Evolutionary conservation across 1,139 yeast species (phyloP), one percentile per base, ranked within the genome.

Genomic region (Pichia sp.): DNA sequence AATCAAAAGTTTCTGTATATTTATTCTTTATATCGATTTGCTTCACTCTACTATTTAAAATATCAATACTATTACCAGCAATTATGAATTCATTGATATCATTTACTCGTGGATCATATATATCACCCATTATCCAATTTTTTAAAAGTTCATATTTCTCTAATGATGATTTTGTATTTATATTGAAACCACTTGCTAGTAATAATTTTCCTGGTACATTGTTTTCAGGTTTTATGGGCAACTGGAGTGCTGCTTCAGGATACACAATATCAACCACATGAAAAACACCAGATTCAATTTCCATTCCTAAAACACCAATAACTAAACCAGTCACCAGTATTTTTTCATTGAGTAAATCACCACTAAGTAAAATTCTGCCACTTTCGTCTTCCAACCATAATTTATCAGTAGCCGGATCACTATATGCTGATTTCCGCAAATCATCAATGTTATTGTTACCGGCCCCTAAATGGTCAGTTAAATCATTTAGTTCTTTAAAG

Each of bases 381-480:
- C 92, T 82, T 61, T 90, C 97, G 65, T 94, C 98, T 64, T 92
- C 98, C 40, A 94, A 64, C 82, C 83, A 79, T 23, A 86, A 59
- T 51, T 71, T 74, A 57, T 81, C 87, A 22, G 80, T 70, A 1
- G 73, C 77, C 0, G 79, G 73, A 53, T 76, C 84, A 26, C 74
- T 69, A 53, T 80, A 82, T 29, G 74, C 67, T 20, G 66, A 45
- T 7, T 64, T 30, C 61, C 69, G 42, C 57, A 62, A 41, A 66
- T 48, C 43, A 32, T 61, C 60, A 16, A 59, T 49, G 26, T 56
- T 48, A 39, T 50, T 49, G 24, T 43, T 25, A 7, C 43, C 35
- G 0, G 41, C 69, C 1, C 41, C 48, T 18, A 38, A 23, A 18
- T 24, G 40, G 3, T 23, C 30, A 20, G 30, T 45, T 18, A 43